phyloP scores from a whole-genome alignment of 345 rosid genomes.

The rapeseed (Brassica napus) region Da-Ae NC_063451.1:26355501-26356000 shows the following conservation, averaged over 20 bases:
- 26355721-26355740: not conserved
- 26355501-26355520: not conserved
- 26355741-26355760: not conserved
- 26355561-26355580: slow-evolving; percentile 52
- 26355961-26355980: slow-evolving; percentile 68
- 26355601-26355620: slow-evolving; percentile 90
- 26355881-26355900: slow-evolving; percentile 64
- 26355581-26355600: slow-evolving; percentile 81
- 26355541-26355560: not conserved
- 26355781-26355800: not conserved
- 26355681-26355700: slow-evolving; percentile 46
- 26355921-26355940: slow-evolving; percentile 79
- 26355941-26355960: slow-evolving; percentile 72
- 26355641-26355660: slow-evolving; percentile 64
- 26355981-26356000: slow-evolving; percentile 54
- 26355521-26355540: not conserved
- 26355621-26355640: slow-evolving; percentile 85
- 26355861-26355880: slow-evolving; percentile 76
- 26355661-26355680: slow-evolving; percentile 79
- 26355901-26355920: slow-evolving; percentile 85
- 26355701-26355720: not conserved
- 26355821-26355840: slow-evolving; percentile 88
- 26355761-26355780: not conserved
- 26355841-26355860: slow-evolving; percentile 82
- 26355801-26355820: slow-evolving; percentile 71